Evolutionary conservation across 768 basidiomycete species (phyloP), one percentile per base, ranked within the genome.

Genomic region (Podaxis carcinomalis): DNA sequence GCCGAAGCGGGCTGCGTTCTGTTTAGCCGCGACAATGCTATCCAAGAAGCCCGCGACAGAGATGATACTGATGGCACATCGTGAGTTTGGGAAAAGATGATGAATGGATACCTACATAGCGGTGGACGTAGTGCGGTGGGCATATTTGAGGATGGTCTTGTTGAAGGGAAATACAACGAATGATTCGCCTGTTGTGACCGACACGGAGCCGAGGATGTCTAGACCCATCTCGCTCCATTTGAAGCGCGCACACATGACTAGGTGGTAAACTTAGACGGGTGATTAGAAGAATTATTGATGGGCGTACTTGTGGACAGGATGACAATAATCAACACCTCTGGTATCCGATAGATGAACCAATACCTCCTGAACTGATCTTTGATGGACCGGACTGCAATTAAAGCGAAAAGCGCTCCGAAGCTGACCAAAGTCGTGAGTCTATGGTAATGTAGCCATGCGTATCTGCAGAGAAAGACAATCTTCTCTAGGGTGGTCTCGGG

Each of bases 11-110:
- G 86, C 83, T 0, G 86, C 86, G 62, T 91, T 95, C 71, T 98
- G 95, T 68, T 98, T 97, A 2, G 96, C 96, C 0, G 95, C 92
- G 2, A 95, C 93, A 63, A 97, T 94, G 62, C 90, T 93, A 71
- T 99, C 96, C 62, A 99, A 77, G 71, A 95, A 97, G 1, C 97
- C 97, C 21, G 93, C 82, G 44, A 96, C 81, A 0, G 90, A 84
- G 53, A 92, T 88, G 56, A 94, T 70, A 35, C 90, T 92, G 42
- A 16, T 6, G 42, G 65, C 19, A 35, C 50, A 49, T 44, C 16
- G 11, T 50, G 19, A 55, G 25, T 11, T 42, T 28, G n/a, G 59
- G 28, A 54, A 44, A 46, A 9, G 44, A 40, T 16, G 49, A 14
- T 32, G 19, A 46, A 36, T 16, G 52, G 13, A n/a, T 35, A 51